Evolutionary conservation across 2,329 filamentous ascomycete species (phyloP), one percentile per base, ranked within the genome.

Genomic region (Colletotrichum sp.): DNA sequence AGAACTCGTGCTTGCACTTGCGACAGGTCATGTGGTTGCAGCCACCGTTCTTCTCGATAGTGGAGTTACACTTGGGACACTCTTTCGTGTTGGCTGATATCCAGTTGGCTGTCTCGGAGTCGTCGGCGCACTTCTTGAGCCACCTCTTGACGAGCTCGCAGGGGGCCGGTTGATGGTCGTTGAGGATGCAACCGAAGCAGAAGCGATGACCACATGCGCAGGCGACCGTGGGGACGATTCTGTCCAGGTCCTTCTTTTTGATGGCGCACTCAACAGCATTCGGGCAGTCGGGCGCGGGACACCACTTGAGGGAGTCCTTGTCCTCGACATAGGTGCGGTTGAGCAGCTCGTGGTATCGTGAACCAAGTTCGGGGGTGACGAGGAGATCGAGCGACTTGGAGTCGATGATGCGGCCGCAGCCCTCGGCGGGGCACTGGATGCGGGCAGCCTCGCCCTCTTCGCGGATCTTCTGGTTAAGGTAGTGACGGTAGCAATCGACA

Each of bases 51-150:
- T 99, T 99, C 86, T 99, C 97, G 60, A 99, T 99, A 0, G 97
- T 99, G 3, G 96, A 98, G 79, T 95, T 93, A 85, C 97, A 99
- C 83, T 94, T 97, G 0, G 97, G 96, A 78, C 97, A 99, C 84
- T 99, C 97, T 83, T 99, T 99, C 3, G 97, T 99, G 84, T 99
- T 98, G 62, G 97, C 97, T 1, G 96, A 98, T 77, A 99, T 99
- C 97, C 97, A 99, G 84, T 99, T 99, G 6, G 97, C 96, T 0
- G 97, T 99, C 84, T 99, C 97, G 1, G 95, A 98, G 82, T 99
- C 97, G 83, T 99, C 97, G 73, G 97, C 97, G 83, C 97, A 99
- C 84, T 99, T 99, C 88, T 98, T 98, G 15, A 99, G 85, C 97
- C 97, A 99, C 83, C 91, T 94, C 89, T 97, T 98, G 67, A 98